phyloP scores from a whole-genome alignment of 2,329 filamentous ascomycete genomes.

The Cordyceps militaris region DNA sequence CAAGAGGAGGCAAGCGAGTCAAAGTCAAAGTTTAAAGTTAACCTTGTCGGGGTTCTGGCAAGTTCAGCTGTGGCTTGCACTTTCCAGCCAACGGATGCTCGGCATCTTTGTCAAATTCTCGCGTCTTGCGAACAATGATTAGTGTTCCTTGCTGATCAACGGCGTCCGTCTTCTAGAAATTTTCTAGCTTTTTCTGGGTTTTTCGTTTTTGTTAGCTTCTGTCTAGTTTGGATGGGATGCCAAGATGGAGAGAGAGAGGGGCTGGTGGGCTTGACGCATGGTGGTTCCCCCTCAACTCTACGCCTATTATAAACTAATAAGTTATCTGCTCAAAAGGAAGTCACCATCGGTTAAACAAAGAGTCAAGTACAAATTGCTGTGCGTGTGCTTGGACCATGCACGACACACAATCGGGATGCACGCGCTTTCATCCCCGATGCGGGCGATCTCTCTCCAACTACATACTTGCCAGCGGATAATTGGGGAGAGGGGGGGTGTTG shows the following conservation, averaged over 20 bases:
- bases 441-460: not conserved
- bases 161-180: not conserved
- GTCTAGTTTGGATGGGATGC: not conserved
- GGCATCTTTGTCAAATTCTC: not conserved
- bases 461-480: not conserved
- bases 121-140: too few relatives aligned
- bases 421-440: not conserved
- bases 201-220: too few relatives aligned
- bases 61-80: not conserved
- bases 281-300: too few relatives aligned
- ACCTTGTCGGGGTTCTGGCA: not conserved
- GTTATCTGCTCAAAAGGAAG: too few relatives aligned
- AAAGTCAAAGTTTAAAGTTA: slow-evolving; percentile 9
- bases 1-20: not conserved
- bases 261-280: too few relatives aligned
- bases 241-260: not conserved
- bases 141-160: not conserved
- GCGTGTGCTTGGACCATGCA: not conserved
- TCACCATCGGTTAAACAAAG: too few relatives aligned
- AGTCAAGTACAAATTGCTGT: not conserved
- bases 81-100: not conserved
- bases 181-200: not conserved
- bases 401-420: not conserved
- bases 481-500: not conserved
- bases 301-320: too few relatives aligned